These are phyloP conservation scores for Aspergillus diversus DNA, from an alignment of 495 filamentous ascomycete species.

Conservation along the genomic window DNA sequence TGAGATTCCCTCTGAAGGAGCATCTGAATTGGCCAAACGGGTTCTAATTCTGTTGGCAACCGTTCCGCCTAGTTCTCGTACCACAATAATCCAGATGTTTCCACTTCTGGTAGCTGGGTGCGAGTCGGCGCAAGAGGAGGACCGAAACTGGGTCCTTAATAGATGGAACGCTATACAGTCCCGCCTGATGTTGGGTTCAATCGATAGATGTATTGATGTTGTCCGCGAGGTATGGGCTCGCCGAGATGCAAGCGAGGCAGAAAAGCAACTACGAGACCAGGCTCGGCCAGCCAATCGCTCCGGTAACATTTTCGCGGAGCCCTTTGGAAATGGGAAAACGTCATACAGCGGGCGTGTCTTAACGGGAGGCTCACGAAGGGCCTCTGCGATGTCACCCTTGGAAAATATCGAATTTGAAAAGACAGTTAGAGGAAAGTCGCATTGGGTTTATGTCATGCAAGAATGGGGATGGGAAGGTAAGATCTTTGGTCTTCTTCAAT, in stretches of 20 bases:
- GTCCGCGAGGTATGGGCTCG: conserved; percentile 70
- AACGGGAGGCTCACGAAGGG: conserved; percentile 24
- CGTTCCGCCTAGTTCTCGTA: conserved; percentile 63
- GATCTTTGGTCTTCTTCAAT: conserved; percentile 19
- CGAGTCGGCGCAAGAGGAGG: conserved; percentile 63
- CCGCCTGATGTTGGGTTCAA: conserved; percentile 71
- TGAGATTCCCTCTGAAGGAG: conserved; percentile 64
- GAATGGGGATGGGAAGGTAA: conserved; percentile 81
- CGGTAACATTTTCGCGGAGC: conserved; percentile 19
- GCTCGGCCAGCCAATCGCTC: conserved; percentile 16
- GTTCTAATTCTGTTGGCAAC: conserved; percentile 65
- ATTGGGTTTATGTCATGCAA: conserved; percentile 81
- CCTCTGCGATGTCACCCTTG: conserved; percentile 38
- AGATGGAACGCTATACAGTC: conserved; percentile 66
- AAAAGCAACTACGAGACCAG: conserved; percentile 31
- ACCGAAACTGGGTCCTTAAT: conserved; percentile 69
- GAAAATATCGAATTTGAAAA: conserved; percentile 64
- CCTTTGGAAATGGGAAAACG: conserved; percentile 12
- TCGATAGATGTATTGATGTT: conserved; percentile 79
- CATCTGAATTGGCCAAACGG: conserved; percentile 63
- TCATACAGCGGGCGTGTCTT: conserved; percentile 17
- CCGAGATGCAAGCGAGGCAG: conserved; percentile 51
- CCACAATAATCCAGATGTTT: conserved; percentile 77
- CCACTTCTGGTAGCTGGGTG: conserved; percentile 74
- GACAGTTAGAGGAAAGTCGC: conserved; percentile 68